Percentiles rank a stretch among this genome's conserved stretches.
Evolutionary conservation across 208 protist species (phyloP).

Genomic region (Vickermania ingenoplastis): DNA sequence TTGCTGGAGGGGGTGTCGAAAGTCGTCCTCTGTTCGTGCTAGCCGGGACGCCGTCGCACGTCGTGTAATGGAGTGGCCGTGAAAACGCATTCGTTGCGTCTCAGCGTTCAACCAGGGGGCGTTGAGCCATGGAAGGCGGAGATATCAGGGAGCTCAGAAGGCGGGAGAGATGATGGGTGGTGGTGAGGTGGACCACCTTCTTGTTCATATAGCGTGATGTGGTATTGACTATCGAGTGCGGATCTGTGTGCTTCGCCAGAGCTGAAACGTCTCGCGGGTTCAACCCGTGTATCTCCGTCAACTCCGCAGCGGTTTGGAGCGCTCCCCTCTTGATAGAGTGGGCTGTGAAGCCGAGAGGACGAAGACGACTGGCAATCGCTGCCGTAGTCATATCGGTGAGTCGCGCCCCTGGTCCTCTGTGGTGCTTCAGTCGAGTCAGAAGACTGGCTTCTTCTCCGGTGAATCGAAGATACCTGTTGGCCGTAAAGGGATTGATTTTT

Average conservation of each 20-base stretch:
- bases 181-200: neutral
- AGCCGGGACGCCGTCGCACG: neutral
- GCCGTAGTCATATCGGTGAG: no score
- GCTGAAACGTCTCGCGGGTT: neutral
- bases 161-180: neutral
- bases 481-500: neutral
- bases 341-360: neutral
- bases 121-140: neutral
- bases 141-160: neutral
- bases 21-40: neutral
- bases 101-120: neutral
- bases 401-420: neutral
- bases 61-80: constrained; percentile 1
- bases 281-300: neutral
- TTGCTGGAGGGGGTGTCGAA: neutral
- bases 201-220: neutral
- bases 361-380: neutral
- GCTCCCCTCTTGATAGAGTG: neutral
- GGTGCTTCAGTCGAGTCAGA: neutral
- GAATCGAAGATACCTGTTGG: neutral
- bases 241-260: constrained; percentile 1
- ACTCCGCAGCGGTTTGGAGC: neutral
- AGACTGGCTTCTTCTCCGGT: neutral
- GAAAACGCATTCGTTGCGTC: neutral
- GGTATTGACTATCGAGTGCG: neutral